Evolutionary conservation across 768 basidiomycete genomes (phyloP), one percentile per base, ranked within the genome.

Genomic region (Boletus tomentosulus): DNA sequence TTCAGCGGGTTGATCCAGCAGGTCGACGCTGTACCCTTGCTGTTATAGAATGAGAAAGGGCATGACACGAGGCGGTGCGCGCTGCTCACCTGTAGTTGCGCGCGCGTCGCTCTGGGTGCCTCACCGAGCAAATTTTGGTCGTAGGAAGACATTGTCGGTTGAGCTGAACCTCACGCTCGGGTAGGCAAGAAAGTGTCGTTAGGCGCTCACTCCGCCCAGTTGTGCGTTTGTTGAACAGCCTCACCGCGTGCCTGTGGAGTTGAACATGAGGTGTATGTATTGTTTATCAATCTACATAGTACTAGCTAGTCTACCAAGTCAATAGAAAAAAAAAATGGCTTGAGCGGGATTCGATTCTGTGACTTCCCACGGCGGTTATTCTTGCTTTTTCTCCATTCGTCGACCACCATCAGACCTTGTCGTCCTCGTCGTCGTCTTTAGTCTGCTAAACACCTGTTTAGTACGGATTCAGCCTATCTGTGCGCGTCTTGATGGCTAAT

Each of bases 11-110:
- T 62, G 59, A 15, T 70, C 60, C 35, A 78, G 67, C 16, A 83
- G 62, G 59, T 79, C 76, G 52, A 80, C 72, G 50, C 76, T 76
- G 67, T 83, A 83, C 2, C 82, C 81, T 70, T 77, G 76, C 81
- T 83, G 57, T 31, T 5, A 5, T 41, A 10, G 28, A 15, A 42
- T 50, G 38, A 34, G 48, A 38, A n/a, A 7, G 12, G 7, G 22
- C 3, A 34, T 1, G 33, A n/a, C 19, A 24, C 27, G 35, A 46
- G 61, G 61, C 56, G 49, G 51, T 67, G 57, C 60, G n/a, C 19
- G 70, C 66, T 46, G 51, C 70, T 37, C 31, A 77, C 76, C 68
- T 78, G 77, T 50, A 73, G 45, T 58, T 77, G 76, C 3, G 71
- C 69, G 30, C 71, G 73, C 6, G 77, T 78, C 5, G 77, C 75